phyloP scores from a whole-genome alignment of 2,329 filamentous ascomycete genomes.

The Monilinia fructicola region DNA sequence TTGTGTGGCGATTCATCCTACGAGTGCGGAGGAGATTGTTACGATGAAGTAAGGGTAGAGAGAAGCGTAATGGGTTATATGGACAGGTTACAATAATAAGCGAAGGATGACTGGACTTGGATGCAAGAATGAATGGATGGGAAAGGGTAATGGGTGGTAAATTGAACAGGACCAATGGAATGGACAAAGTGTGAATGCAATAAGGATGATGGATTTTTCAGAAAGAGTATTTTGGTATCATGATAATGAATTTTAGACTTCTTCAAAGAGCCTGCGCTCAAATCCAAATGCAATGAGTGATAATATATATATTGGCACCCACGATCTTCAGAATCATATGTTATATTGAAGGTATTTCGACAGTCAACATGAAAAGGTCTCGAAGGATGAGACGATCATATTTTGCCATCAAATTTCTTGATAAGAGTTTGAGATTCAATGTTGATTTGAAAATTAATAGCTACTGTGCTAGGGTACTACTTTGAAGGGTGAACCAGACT shows the following conservation, averaged over 20 bases:
- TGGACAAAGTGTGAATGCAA: background rate
- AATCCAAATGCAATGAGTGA: background rate
- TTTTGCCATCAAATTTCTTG: background rate
- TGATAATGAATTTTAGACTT: background rate
- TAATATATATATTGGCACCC: background rate
- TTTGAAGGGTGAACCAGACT: background rate
- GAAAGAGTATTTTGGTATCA: background rate
- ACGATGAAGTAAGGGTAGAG: conserved; percentile 27
- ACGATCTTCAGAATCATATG: background rate
- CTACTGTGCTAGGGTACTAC: background rate
- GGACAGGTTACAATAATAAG: background rate
- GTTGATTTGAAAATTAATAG: background rate
- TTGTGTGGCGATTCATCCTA: conserved; percentile 75
- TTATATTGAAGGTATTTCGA: background rate
- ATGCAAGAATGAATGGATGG: too few species aligned
- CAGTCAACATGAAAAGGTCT: background rate
- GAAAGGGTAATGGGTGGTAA: background rate
- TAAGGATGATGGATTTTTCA: background rate
- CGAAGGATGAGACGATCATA: background rate
- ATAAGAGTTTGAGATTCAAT: background rate
- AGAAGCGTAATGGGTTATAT: background rate
- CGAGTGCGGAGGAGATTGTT: conserved; percentile 73
- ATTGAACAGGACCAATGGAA: conserved; percentile 1
- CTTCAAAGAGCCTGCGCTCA: background rate
- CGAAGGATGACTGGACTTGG: too few species aligned